phyloP scores from a whole-genome alignment of 225 moss, liverwort and hornwort species.

The Sphagnum contortum region DNA sequence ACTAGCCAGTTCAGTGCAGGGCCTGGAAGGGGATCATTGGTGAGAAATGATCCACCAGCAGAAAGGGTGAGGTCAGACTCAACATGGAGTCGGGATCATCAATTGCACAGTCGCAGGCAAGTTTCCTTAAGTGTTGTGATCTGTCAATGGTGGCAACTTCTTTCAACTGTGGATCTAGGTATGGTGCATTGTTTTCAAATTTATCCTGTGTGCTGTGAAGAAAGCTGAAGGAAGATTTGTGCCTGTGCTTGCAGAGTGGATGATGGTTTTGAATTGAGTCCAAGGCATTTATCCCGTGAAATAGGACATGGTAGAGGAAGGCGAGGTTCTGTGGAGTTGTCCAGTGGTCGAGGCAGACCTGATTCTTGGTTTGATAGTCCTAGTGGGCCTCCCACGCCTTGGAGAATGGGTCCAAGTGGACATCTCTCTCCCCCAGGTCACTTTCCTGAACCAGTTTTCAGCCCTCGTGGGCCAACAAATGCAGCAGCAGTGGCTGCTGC shows the following conservation, averaged over 20 bases:
- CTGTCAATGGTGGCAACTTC: too few species aligned
- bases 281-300: conserved; percentile 61
- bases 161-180: too few species aligned
- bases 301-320: conserved; percentile 61
- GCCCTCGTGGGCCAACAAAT: conserved; percentile 69
- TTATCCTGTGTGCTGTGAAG: too few species aligned
- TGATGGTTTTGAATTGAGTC: conserved; percentile 57
- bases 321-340: conserved; percentile 46
- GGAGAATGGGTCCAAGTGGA: conserved; percentile 58
- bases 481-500: conserved; percentile 91
- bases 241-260: conserved; percentile 59
- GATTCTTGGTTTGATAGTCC: conserved; percentile 79
- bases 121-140: conserved; percentile 3
- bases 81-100: conserved; percentile 73
- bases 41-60: conserved; percentile 39
- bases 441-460: conserved; percentile 56
- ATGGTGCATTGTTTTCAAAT: too few species aligned
- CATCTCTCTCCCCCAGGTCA: conserved; percentile 67
- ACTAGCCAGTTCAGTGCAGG: conserved; percentile 49
- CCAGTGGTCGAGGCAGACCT: conserved; percentile 57
- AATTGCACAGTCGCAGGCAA: conserved; percentile 67
- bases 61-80: conserved; percentile 63
- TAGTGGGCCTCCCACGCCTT: conserved; percentile 58
- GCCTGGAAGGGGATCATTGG: conserved; percentile 53
- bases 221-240: too few species aligned